These are phyloP conservation scores for Paramecium tetraurelia DNA, from an alignment of 73 alveolate genomes.

Conservation along the genomic window DNA sequence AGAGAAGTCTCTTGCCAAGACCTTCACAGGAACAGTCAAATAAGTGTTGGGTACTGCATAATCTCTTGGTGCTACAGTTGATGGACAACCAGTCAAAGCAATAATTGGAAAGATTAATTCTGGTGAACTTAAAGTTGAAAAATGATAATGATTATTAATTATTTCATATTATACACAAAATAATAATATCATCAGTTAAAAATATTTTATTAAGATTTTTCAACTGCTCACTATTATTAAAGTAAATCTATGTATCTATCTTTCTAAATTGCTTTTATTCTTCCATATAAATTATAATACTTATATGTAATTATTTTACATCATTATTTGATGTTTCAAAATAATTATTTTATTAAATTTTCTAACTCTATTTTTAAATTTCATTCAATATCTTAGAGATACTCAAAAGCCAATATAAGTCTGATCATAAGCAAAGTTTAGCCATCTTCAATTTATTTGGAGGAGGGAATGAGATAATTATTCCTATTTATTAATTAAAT, in stretches of 20 bases:
- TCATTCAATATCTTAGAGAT: not conserved
- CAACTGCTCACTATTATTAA: too few species aligned
- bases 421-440: not conserved
- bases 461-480: not conserved
- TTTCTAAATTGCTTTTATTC: too few species aligned
- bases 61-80: slow-evolving; percentile 69
- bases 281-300: too few species aligned
- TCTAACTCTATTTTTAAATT: not conserved
- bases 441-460: not conserved
- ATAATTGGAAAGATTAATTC: slow-evolving; percentile 48
- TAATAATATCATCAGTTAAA: not conserved
- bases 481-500: not conserved
- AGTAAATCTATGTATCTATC: too few species aligned
- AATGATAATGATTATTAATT: not conserved
- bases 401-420: not conserved
- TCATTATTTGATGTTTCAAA: too few species aligned
- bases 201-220: too few species aligned
- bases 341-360: not conserved
- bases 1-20: slow-evolving; percentile 62
- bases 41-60: slow-evolving; percentile 69
- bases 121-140: slow-evolving; percentile 57
- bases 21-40: slow-evolving; percentile 71
- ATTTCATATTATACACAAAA: not conserved
- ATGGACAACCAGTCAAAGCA: slow-evolving; percentile 64
- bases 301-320: not conserved